Conservation (phyloP, 2,329 filamentous ascomycete genomes). For the Talaromyces sp. region DNA sequence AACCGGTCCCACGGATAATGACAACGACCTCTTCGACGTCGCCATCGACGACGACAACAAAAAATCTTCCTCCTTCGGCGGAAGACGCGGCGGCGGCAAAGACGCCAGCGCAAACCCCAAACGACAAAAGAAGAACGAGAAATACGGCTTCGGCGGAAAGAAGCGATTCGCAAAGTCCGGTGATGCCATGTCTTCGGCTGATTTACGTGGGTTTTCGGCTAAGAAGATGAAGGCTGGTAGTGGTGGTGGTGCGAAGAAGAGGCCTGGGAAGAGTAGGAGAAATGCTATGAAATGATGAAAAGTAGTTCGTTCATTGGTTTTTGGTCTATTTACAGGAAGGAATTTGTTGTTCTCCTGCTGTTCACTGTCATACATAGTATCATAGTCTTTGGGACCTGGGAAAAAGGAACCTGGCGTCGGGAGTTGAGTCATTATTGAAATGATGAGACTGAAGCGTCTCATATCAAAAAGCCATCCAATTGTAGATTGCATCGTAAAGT, state of each 20-base stretch:
- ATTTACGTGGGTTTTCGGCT: constrained; percentile 74
- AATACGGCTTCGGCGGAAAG: constrained; percentile 95
- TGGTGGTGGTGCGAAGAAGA: constrained; percentile 39
- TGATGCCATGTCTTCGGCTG: constrained; percentile 77
- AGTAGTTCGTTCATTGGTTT: neutral
- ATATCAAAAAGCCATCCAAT: neutral
- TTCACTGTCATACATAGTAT: constrained; percentile 11
- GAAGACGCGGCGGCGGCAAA: constrained; percentile 40
- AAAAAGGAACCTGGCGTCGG: constrained; percentile 5
- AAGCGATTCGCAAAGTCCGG: constrained; percentile 89
- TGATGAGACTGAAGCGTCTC: constrained; percentile 1
- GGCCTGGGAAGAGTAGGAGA: constrained; percentile 54
- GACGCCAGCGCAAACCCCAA: constrained; percentile 53
- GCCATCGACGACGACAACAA: constrained; percentile 69
- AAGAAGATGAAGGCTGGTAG: constrained; percentile 75
- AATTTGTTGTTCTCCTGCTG: neutral
- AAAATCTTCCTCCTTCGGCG: constrained; percentile 25
- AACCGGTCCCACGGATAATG: constrained; percentile 61
- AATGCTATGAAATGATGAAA: constrained; percentile 30
- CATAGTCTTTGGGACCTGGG: neutral
- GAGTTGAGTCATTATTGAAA: neutral
- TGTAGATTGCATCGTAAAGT: neutral
- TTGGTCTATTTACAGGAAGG: neutral
- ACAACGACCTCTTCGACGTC: constrained; percentile 88
- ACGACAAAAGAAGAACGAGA: constrained; percentile 89